A percentile compares a stretch with the other conserved stretches of the same genome.
phyloP scores from a whole-genome alignment of 345 rosid genomes.

The Melaleuca quinquenervia region DNA sequence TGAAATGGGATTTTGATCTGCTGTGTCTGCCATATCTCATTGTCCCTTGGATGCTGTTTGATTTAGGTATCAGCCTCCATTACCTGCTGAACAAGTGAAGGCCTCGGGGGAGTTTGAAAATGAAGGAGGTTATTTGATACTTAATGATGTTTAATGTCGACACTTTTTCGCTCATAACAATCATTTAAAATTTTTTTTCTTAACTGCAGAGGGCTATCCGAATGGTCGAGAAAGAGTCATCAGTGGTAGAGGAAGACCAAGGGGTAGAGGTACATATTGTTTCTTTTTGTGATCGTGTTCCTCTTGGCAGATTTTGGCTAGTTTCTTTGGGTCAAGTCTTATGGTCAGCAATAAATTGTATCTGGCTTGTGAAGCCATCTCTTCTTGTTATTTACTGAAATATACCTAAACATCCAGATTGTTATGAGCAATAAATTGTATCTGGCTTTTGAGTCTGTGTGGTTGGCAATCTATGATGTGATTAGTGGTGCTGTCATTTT shows the following conservation, averaged over 20 bases:
- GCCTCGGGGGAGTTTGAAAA: conserved; percentile 9
- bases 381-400: not conserved
- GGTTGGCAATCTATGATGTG: not conserved
- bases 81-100: conserved; percentile 31
- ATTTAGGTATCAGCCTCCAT: conserved; percentile 36
- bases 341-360: not conserved
- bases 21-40: not conserved
- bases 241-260: conserved; percentile 5
- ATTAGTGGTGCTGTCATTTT: not conserved
- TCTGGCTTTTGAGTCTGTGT: not conserved
- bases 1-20: not conserved
- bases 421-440: too few species aligned
- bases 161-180: not conserved
- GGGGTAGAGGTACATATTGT: not conserved
- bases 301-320: not conserved
- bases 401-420: not conserved
- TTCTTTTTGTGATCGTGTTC: not conserved
- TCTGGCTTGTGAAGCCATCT: not conserved
- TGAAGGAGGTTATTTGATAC: conserved; percentile 14
- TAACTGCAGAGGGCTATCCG: conserved; percentile 2
- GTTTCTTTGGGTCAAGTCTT: not conserved
- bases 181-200: not conserved
- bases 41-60: not conserved
- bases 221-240: conserved; percentile 6
- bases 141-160: not conserved